Evolutionary conservation across 495 filamentous ascomycete species (phyloP), one percentile per base, ranked within the genome.

Genomic region (Neohortaea acidophila): DNA sequence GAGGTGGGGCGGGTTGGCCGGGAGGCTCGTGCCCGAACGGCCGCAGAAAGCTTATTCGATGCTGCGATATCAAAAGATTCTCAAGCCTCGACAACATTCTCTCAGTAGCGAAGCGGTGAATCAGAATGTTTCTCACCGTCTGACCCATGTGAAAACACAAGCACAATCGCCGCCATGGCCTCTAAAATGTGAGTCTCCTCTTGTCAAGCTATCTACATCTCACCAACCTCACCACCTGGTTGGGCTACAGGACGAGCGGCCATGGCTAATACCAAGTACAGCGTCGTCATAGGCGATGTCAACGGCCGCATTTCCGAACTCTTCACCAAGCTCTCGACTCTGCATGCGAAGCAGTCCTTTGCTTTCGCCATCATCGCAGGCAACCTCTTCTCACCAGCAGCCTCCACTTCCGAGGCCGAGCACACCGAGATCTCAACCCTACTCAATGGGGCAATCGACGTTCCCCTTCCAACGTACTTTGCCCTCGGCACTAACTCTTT

Each of bases 381-480:
- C 36, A 77, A 94, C 48, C 67, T 96, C 5, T 97, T 94, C 50
- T 50, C 51, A 10, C 36, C 49, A 30, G 54, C 37, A 2, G 10
- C 18, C 0, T 48, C 26, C 10, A 21, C 43, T 7, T 49, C 39
- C 3, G 48, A 63, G 2, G 65, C 71, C 36, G 66, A 70, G 28
- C 65, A 76, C 21, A 64, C 69, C 3, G 63, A 73, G 34, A 60
- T 91, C 6, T 58, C 62, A 13, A 65, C 68, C 5, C 66, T 96
- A 3, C 60, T 97, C 0, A 60, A 69, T 21, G 84, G 80, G 17
- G 64, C 68, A 20, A 78, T 92, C 37, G 48, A 56, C 8, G 67
- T 94, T 10, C 74, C 84, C 0, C 60, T 93, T 2, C 75, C 85
- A 2, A 86, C 77, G 10, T 96, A 97, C 59, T 94, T 94, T 53